Base-by-base conservation (phyloP, 768 basidiomycete genomes). In the Leccinum incarnatum region DNA sequence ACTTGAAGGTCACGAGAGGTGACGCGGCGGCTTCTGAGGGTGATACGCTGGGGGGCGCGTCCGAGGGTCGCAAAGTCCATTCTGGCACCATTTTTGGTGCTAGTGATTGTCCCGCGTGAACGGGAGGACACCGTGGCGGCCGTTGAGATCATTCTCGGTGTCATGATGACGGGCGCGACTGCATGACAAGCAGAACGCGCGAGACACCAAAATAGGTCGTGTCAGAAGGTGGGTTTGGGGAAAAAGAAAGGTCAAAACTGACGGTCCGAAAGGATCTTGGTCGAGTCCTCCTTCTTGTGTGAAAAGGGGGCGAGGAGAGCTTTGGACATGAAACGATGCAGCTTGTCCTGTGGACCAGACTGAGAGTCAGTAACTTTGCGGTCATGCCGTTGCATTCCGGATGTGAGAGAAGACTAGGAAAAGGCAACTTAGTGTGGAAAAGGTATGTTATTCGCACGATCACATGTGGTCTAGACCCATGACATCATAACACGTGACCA, bases 121-220 rank as follows among this genome's bases (percentile, higher is more conserved):
- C 82, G 76, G 27, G 85, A 80, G n/a, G 85, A 82, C 4, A 83
- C 82, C n/a, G 85, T 86, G 3, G 88, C 80, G 7, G 88, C 81
- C 21, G 84, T 82, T 59, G 81, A 83, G 60, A 93, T 83, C 84
- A 93, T 87, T 56, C 86, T 80, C 23, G 93, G 92, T 2, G 91
- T 93, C 91, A 95, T 92, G 65, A 95, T 91, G 60, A 87, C 86
- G 12, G 92, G 92, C 14, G 92, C 92, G 71, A 95, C 93, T 72
- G 52, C 1, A 51, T 87, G 68, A 51, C 52, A 56, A 58, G 54
- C 15, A 45, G 42, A 21, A 21, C 42, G 19, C 45, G 45, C 12
- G 19, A 12, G 12, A 23, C 14, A 23, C 46, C 7, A 47, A 47
- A 47, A 47, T 42, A n/a, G 46, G 46, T 23, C 21, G 46, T 21